Evolutionary conservation across 1,139 yeast species (phyloP), one percentile per base, ranked within the genome.

Genomic region (Geotrichum carabidarum): DNA sequence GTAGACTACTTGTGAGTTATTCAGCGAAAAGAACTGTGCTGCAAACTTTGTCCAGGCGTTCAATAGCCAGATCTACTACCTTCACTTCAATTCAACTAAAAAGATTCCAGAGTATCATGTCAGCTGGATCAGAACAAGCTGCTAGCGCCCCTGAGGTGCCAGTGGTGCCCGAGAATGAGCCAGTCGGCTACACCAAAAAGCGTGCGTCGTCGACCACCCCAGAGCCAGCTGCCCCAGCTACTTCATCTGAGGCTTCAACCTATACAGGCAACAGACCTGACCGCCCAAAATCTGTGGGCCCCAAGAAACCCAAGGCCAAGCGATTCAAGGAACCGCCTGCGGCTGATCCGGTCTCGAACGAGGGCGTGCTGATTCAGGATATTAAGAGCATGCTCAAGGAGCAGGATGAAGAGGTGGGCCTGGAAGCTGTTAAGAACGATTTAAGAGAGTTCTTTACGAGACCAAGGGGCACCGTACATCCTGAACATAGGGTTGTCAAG

Each of bases 311-410:
- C 64, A 76, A 71, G 57, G 63, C 66, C 47, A 74, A 75, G 66
- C 71, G 77, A 74, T 82, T 82, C 68, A 83, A 80, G 68, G 75
- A 79, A 27, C 84, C 84, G 62, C 78, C 76, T 8, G 51, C 49
- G 2, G 78, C 78, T 9, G 98, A 91, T 57, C 78, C 86, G 12
- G 86, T 95, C 0, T 79, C 94, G 0, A 89, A 96, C 11, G 73
- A 83, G 50, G 98, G 98, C 3, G 87, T 89, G 3, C 75, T 93
- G 49, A 80, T 82, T 58, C 75, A 74, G 60, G 98, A 93, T 68
- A 86, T 93, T 58, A 76, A 79, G 40, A 82, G 80, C 51, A 65
- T 91, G 18, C 68, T 86, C 47, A 63, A 69, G 32, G 71, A 74
- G 18, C 66, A 77, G 53, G 51, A 49, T 5, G 27, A 22, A 5